Base-by-base conservation (phyloP, 2,329 filamentous ascomycete genomes). In the Pseudogymnoascus sp. region DNA sequence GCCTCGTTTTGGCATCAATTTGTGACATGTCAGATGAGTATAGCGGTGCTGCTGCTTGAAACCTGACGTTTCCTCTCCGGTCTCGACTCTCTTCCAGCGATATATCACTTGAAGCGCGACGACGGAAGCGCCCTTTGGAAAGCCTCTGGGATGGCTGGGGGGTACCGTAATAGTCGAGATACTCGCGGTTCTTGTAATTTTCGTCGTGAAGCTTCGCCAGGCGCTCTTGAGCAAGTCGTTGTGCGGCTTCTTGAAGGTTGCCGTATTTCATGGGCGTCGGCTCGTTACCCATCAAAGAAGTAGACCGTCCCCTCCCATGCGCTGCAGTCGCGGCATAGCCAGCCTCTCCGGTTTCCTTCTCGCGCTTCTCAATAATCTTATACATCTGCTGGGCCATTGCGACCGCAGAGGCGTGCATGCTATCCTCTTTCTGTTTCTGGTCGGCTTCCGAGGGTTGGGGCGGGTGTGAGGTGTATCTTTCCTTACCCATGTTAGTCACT, bases 301-400 rank as follows among this genome's bases (percentile, higher is more conserved):
- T 76, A 70, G 70, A 69, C 46, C 64, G 68, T 61, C 65, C 68
- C 62, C 75, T 68, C n/a, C 71, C 69, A 60, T 71, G 67, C 18
- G 72, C 65, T 6, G 73, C 67, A 23, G 69, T 70, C 49, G 73
- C 72, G 31, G 73, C 75, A 36, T 53, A 60, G 5, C 42, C 63
- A 11, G 67, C 65, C 42, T 63, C 64, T 9, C 72, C 71, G 6
- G 72, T 72, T 12, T 69, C 73, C 9, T 79, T 74, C 1, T 71
- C 71, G 61, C 78, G 77, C 66, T 77, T 84, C 66, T 90, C 85
- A 68, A 91, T 87, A 36, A 84, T 79, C 9, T 80, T 84, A 72
- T 92, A 96, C 86, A 96, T 93, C 68, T 88, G 85, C 75, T 88
- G 89, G 5, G 93, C 92, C 91, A 97, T 96, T 9, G 89, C 90